Base-by-base conservation (phyloP, 129 eudicot species). In the Tagetes erecta region DNA sequence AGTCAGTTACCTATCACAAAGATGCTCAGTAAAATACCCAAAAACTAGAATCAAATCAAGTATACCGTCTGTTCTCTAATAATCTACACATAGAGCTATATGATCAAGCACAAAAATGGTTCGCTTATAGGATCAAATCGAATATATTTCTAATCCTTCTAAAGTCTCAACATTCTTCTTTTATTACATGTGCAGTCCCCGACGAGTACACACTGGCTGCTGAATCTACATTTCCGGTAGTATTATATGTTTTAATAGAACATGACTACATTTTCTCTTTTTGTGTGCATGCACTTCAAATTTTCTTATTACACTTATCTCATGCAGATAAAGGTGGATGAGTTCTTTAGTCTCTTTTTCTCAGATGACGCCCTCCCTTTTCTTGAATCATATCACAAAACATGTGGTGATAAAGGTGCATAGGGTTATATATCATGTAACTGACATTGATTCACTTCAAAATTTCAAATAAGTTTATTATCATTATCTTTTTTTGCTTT, bases 321-420 rank as follows among this genome's bases (percentile, higher is more conserved):
- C 51, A 51, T 84, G 83, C 91, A 94, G 97, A 77, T 94, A 70
- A 82, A 76, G 60, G 99, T 79, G 71, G 90, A 90, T 79, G 88
- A 90, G 72, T 94, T 94, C 84, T 94, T 94, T 76, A 69, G 75
- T 76, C 73, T 86, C 73, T 94, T 88, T 72, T 83, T 85, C 67
- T 88, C 99, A 39, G 96, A 94, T 73, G 86, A 77, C 10, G 89
- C 93, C 37, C 69, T 80, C 67, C 83, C 74, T 63, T 94, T 94
- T 81, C 83, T 86, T 40, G 87, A 91, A 79, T 85, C 89, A 39
- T 94, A 83, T 80, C 99, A 87, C 78, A 73, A 75, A 45, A 83
- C 74, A 80, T 92, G 96, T 84, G 96, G 98, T 36, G 98, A 92
- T 78, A 92, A 84, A 90, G 98, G 98, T 92, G 75, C 68, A 2